Percentiles rank a stretch among this genome's conserved stretches.
Evolutionary conservation across 208 protist genomes (phyloP).

Genomic region (Acanthamoeba healyi): DNA sequence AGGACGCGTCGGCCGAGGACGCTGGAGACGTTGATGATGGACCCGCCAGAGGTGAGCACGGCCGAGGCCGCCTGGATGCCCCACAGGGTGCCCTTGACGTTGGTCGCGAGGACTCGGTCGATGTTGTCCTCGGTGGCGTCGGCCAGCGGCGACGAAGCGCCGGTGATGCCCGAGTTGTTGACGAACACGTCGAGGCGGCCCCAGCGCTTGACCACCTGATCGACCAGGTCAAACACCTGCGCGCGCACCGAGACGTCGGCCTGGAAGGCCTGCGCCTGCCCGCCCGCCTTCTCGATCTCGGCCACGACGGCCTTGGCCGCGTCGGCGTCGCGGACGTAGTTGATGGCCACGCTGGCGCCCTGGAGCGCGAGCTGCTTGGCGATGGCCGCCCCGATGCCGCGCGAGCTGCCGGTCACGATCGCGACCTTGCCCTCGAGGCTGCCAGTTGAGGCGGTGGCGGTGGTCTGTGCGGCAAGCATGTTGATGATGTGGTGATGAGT

Average conservation of each 20-base stretch:
- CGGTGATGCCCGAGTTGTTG: not conserved
- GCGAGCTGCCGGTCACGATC: not conserved
- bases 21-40: constrained; percentile 47
- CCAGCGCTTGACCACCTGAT: not conserved
- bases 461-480: too few relatives aligned
- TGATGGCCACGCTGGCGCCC: not conserved
- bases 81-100: constrained; percentile 41
- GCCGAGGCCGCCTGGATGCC: not conserved
- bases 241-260: not conserved
- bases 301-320: constrained; percentile 30
- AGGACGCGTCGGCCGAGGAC: not conserved
- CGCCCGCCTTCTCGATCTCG: not conserved
- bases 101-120: not conserved
- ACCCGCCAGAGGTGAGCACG: constrained; percentile 8
- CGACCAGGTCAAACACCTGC: not conserved
- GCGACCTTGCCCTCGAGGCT: not conserved
- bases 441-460: too few relatives aligned
- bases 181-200: not conserved
- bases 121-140: not conserved
- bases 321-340: not conserved
- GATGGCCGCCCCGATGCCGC: not conserved
- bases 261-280: not conserved
- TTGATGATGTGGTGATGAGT: too few relatives aligned
- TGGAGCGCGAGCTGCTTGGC: not conserved
- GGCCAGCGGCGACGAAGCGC: not conserved